phyloP scores from a whole-genome alignment of 78 protist genomes.

The Cavenderia fasciculata region DNA sequence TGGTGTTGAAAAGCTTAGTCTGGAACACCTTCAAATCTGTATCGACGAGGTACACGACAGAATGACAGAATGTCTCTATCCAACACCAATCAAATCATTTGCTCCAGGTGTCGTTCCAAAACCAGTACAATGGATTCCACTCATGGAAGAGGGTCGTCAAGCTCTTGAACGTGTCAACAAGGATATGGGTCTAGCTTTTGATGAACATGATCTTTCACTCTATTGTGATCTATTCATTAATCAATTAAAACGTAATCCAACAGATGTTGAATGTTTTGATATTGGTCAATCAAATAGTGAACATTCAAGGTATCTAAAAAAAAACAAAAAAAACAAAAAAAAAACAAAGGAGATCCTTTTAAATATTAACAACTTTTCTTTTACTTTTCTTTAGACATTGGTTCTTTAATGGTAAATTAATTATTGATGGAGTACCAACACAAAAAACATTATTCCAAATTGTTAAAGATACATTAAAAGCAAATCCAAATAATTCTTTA shows the following conservation, averaged over 20 bases:
- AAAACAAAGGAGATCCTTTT: too few relatives aligned
- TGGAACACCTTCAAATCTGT: slow-evolving; percentile 3
- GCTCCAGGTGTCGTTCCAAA: slow-evolving; percentile 66
- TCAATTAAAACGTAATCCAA: slow-evolving; percentile 87
- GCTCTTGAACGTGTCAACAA: slow-evolving; percentile 79
- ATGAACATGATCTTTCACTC: slow-evolving; percentile 88
- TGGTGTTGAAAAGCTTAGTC: background rate
- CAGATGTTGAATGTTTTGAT: slow-evolving; percentile 93
- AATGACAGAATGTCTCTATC: slow-evolving; percentile 90
- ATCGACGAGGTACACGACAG: slow-evolving; percentile 88
- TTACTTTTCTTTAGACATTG: slow-evolving; percentile 75
- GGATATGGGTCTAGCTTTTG: slow-evolving; percentile 90
- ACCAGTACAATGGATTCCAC: slow-evolving; percentile 41
- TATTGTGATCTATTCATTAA: slow-evolving; percentile 80
- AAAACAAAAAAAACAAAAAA: too few relatives aligned
- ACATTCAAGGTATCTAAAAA: slow-evolving; percentile 47
- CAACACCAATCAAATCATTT: slow-evolving; percentile 55
- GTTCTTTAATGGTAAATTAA: slow-evolving; percentile 86
- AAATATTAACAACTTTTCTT: too few relatives aligned
- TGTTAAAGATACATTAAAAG: slow-evolving; percentile 81
- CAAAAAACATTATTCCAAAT: slow-evolving; percentile 81
- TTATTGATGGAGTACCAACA: slow-evolving; percentile 82
- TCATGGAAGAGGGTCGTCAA: slow-evolving; percentile 78
- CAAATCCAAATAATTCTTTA: slow-evolving; percentile 51
- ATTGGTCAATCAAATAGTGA: slow-evolving; percentile 87